Base-by-base conservation (phyloP, 2,329 filamentous ascomycete genomes). In the Fusarium coicis region DNA sequence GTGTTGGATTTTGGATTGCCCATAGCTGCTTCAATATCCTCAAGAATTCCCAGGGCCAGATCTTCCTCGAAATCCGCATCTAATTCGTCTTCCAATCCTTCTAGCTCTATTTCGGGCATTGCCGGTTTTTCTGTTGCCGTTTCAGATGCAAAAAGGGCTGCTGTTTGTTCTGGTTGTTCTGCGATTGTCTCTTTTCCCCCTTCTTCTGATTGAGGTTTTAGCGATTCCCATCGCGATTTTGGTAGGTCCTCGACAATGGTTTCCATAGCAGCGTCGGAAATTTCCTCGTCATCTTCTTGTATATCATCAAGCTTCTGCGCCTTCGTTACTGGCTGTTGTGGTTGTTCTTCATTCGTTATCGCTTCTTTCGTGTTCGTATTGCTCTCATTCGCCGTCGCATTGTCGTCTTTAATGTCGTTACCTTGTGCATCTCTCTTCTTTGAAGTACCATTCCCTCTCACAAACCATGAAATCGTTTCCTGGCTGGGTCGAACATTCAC, bases 401-500 rank as follows among this genome's bases (percentile, higher is more conserved):
- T 32, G 14, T n/a, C 19, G 18, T 68, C 50, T 18, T 58, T 63
- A 28, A 75, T 61, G 8, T 70, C 68, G 21, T 62, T 58, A 7
- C 79, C 80, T 10, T 60, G 66, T 7, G 46, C 59, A 37, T 79
- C 78, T 43, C 79, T 79, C 74, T 82, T 83, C 59, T 73, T 81
- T 3, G 65, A 63, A 6, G 73, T 72, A 3, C 78, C 79, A n/a
- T 81, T 79, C 0, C 82, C 80, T 40, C 82, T 80, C 12, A 88
- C 79, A 64, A 91, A 91, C 40, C 84, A 77, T 23, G 87, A 83
- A 69, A 91, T 89, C 0, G 86, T 88, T 46, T 86, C 86, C 77
- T 91, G 89, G 39, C 89, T 90, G 1, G 89, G 86, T 40, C 85
- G 83, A 9, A 89, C 86, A 18, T 83, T 83, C n/a, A 88, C 83